Conservation (phyloP, 2,329 filamentous ascomycete species). For the Aspergillus felis region DNA sequence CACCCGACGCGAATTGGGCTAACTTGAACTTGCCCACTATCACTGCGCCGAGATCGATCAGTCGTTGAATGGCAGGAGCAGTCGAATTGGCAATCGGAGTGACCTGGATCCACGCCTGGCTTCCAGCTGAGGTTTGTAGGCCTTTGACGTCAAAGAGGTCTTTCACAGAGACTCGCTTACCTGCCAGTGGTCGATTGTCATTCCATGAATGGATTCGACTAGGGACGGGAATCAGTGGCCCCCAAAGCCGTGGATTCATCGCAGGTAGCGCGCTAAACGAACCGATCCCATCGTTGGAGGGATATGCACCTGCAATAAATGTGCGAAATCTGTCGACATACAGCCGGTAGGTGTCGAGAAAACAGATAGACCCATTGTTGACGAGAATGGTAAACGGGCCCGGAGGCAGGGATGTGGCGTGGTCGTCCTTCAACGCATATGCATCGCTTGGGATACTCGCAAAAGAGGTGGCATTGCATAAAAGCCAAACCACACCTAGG, state of each 20-base stretch:
- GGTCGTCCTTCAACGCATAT: background rate
- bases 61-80: slow-evolving; percentile 29
- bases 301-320: slow-evolving; percentile 10
- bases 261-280: slow-evolving; percentile 2
- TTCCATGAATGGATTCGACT: slow-evolving; percentile 17
- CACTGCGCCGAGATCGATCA: slow-evolving; percentile 32
- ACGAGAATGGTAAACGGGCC: slow-evolving; percentile 10
- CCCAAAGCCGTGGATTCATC: background rate
- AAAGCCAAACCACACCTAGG: background rate
- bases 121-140: slow-evolving; percentile 31
- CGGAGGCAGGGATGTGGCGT: background rate
- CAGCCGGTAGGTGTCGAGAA: slow-evolving; percentile 10
- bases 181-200: slow-evolving; percentile 32
- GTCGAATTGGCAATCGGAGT: slow-evolving; percentile 21
- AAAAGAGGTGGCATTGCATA: background rate
- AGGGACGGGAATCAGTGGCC: slow-evolving; percentile 7
- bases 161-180: slow-evolving; percentile 33
- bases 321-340: slow-evolving; percentile 8
- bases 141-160: slow-evolving; percentile 36
- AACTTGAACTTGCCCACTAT: slow-evolving; percentile 35
- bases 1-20: slow-evolving; percentile 32
- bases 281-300: slow-evolving; percentile 3
- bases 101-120: slow-evolving; percentile 27
- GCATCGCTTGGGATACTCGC: background rate
- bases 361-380: background rate